phyloP scores from a whole-genome alignment of 495 filamentous ascomycete species.

The Apodospora peruviana region DNA sequence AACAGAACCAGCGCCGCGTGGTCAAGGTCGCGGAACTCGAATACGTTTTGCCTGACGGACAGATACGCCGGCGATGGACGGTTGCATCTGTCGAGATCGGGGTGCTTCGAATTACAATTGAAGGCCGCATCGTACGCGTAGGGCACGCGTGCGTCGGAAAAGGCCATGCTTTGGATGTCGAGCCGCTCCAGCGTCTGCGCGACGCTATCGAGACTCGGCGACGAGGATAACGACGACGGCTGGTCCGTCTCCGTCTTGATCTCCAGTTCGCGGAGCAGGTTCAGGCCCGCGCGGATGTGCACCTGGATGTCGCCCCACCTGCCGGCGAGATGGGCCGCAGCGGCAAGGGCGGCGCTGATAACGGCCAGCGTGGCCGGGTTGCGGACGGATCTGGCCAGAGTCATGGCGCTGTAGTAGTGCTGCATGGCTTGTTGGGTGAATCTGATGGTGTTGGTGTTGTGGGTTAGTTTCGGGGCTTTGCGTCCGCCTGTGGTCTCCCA shows the following conservation, averaged over 20 bases:
- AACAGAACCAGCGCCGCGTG: background rate
- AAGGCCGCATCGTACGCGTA: slow-evolving; percentile 12
- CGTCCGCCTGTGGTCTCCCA: slow-evolving; percentile 11
- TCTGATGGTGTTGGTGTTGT: background rate
- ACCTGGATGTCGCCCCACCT: slow-evolving; percentile 10
- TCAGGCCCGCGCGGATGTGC: slow-evolving; percentile 11
- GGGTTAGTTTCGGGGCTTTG: background rate
- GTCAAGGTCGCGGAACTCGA: background rate
- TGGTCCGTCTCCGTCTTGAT: background rate
- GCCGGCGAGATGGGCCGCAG: slow-evolving; percentile 12
- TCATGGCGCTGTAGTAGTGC: slow-evolving; percentile 10
- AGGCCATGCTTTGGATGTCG: slow-evolving; percentile 13
- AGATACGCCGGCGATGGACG: too few species aligned
- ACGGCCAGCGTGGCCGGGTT: slow-evolving; percentile 10
- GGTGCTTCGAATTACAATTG: too few species aligned
- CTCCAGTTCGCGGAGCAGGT: slow-evolving; percentile 3
- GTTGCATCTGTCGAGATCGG: background rate
- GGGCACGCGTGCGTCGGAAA: slow-evolving; percentile 2
- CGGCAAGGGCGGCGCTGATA: slow-evolving; percentile 14
- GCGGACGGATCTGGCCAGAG: slow-evolving; percentile 7
- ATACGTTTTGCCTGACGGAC: too few species aligned
- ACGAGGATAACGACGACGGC: background rate
- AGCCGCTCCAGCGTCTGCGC: slow-evolving; percentile 10
- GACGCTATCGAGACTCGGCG: background rate
- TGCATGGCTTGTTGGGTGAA: slow-evolving; percentile 11